Evolutionary conservation across 164 flowering plant genomes (phyloP).

Genomic region (Malania oleifera): DNA sequence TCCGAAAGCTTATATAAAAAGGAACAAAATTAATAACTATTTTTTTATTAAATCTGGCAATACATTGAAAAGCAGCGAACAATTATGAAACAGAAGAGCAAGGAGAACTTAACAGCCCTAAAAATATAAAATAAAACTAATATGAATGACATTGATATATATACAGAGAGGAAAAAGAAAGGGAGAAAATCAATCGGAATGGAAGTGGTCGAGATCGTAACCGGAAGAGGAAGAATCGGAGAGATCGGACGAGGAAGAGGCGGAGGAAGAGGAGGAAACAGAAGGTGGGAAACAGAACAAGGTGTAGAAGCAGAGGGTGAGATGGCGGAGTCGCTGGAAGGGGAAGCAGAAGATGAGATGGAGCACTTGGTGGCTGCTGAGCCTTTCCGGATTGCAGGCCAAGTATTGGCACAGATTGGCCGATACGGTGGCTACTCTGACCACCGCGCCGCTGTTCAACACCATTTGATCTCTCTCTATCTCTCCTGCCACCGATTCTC

Average conservation of each 20-base stretch:
- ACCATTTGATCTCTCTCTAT: conserved; percentile 45
- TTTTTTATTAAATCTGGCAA: too few relatives aligned
- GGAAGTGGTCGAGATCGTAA: conserved; percentile 11
- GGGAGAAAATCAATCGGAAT: neutral
- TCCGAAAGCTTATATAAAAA: too few relatives aligned
- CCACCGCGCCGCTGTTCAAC: conserved; percentile 49
- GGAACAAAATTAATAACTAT: too few relatives aligned
- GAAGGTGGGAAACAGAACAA: conserved; percentile 54
- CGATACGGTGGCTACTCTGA: conserved; percentile 54
- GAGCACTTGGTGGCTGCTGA: conserved; percentile 49
- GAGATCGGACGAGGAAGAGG: conserved; percentile 15
- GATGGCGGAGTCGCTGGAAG: conserved; percentile 54
- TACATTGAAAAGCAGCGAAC: too few relatives aligned
- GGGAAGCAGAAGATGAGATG: conserved; percentile 76
- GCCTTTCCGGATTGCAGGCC: conserved; percentile 78
- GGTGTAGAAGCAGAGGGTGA: conserved; percentile 56
- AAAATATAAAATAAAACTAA: too few relatives aligned
- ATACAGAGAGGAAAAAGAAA: neutral
- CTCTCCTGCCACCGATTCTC: too few relatives aligned
- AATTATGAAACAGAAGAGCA: too few relatives aligned
- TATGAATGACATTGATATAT: too few relatives aligned
- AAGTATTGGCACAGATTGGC: conserved; percentile 73
- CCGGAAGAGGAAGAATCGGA: conserved; percentile 19
- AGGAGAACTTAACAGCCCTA: too few relatives aligned
- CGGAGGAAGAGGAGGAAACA: conserved; percentile 8